These are phyloP conservation scores for Fraxinus baroniana DNA, from an alignment of 305 asterid species.

Conservation along the genomic window DNA sequence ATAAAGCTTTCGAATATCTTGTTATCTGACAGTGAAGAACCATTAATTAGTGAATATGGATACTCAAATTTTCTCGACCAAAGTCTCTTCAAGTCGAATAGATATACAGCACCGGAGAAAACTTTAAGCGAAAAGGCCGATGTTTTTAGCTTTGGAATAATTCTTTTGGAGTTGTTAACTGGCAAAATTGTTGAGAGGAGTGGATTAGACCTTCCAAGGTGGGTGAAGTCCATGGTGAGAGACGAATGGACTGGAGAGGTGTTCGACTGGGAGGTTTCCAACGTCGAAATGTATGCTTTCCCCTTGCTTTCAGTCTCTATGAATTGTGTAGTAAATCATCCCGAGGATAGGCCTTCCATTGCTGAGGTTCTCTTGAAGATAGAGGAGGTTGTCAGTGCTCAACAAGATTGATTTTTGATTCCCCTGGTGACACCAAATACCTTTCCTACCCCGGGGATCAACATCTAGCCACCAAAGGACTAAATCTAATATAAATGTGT, in stretches of 20 bases:
- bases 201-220: constrained; percentile 38
- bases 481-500: background rate
- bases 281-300: constrained; percentile 37
- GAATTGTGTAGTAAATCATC: constrained; percentile 35
- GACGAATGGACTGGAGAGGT: constrained; percentile 55
- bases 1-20: constrained; percentile 48
- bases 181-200: constrained; percentile 41
- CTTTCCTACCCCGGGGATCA: background rate
- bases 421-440: background rate
- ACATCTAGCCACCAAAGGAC: background rate
- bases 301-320: constrained; percentile 39
- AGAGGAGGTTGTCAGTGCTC: constrained; percentile 33
- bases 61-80: constrained; percentile 24
- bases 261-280: constrained; percentile 32
- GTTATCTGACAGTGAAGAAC: constrained; percentile 27
- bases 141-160: constrained; percentile 39
- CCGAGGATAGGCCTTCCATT: constrained; percentile 39
- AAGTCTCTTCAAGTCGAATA: constrained; percentile 11
- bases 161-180: constrained; percentile 40
- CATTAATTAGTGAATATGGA: constrained; percentile 45
- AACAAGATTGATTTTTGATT: constrained; percentile 14
- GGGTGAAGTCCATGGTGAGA: constrained; percentile 47
- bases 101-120: constrained; percentile 39
- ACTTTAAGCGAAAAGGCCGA: constrained; percentile 27
- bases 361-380: constrained; percentile 34